Evolutionary conservation across 805 yeast genomes (phyloP).

Genomic region (Candida xiaguanensis): DNA sequence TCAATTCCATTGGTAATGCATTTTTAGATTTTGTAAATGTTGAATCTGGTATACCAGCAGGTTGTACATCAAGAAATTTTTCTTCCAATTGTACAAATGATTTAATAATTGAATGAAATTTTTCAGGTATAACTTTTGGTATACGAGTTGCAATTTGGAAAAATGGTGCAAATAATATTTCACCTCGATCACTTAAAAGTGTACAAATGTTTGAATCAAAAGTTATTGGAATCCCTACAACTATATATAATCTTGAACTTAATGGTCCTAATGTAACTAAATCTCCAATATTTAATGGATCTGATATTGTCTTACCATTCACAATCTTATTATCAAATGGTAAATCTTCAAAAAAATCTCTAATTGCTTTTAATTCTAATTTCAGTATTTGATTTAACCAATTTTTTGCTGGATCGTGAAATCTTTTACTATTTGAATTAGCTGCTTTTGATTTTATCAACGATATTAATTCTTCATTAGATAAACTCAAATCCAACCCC

Average conservation of each 20-base stretch:
- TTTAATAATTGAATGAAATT: constrained; percentile 18
- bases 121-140: constrained; percentile 45
- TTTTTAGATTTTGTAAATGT: constrained; percentile 21
- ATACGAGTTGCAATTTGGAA: constrained; percentile 46
- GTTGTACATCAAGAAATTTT: constrained; percentile 30
- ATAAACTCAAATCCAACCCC: constrained; percentile 32
- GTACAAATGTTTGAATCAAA: constrained; percentile 54
- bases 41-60: constrained; percentile 35
- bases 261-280: constrained; percentile 50
- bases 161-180: constrained; percentile 45
- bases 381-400: background rate
- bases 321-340: background rate
- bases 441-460: background rate
- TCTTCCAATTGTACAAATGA: constrained; percentile 27
- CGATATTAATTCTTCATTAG: constrained; percentile 2
- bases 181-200: constrained; percentile 55
- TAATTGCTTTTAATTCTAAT: background rate
- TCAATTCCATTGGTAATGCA: constrained; percentile 18
- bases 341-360: background rate
- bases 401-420: background rate
- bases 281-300: constrained; percentile 49
- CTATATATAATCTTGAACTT: constrained; percentile 47
- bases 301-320: background rate
- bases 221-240: constrained; percentile 50
- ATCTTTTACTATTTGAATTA: background rate